Evolutionary conservation across 352 stramenopile genomes (phyloP).

Genomic region (Globisporangium splendens): DNA sequence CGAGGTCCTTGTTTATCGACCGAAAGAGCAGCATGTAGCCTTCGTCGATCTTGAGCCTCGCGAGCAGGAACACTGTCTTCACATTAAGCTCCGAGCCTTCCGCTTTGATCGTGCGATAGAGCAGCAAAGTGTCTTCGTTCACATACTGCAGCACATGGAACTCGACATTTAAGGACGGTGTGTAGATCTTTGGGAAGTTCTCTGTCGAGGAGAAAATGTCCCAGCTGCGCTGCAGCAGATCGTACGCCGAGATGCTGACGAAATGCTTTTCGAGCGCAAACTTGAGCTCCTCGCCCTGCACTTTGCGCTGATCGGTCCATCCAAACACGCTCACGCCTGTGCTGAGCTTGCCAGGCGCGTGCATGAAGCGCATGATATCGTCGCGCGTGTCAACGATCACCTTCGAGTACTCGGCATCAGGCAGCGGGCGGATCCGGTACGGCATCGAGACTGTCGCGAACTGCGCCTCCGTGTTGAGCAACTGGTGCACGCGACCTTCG

Average conservation of each 20-base stretch:
- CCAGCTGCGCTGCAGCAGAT: conserved; percentile 53
- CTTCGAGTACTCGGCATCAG: conserved; percentile 31
- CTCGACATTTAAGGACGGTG: conserved; percentile 30
- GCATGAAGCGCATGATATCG: conserved; percentile 50
- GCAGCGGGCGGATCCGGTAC: conserved; percentile 36
- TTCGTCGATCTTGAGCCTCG: conserved; percentile 46
- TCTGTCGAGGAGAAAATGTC: conserved; percentile 44
- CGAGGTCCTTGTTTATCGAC: conserved; percentile 43
- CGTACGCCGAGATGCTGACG: conserved; percentile 21
- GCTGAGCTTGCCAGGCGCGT: conserved; percentile 41
- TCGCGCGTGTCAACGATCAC: conserved; percentile 39
- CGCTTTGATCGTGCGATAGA: conserved; percentile 46
- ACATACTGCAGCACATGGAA: conserved; percentile 51
- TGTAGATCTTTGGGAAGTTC: conserved; percentile 51
- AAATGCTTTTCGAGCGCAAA: conserved; percentile 69
- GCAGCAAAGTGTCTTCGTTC: conserved; percentile 51
- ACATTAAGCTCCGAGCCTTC: conserved; percentile 29
- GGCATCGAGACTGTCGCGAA: conserved; percentile 15
- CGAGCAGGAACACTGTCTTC: conserved; percentile 61
- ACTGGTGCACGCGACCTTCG: conserved; percentile 45
- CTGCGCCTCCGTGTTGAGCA: conserved; percentile 41
- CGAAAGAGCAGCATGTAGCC: conserved; percentile 65
- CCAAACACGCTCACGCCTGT: conserved; percentile 47
- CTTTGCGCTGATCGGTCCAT: conserved; percentile 61
- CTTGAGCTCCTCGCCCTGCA: conserved; percentile 38